Evolutionary conservation across 1,284 basidiomycete species (phyloP).

Genomic region (Hypsizygus ulmarius): DNA sequence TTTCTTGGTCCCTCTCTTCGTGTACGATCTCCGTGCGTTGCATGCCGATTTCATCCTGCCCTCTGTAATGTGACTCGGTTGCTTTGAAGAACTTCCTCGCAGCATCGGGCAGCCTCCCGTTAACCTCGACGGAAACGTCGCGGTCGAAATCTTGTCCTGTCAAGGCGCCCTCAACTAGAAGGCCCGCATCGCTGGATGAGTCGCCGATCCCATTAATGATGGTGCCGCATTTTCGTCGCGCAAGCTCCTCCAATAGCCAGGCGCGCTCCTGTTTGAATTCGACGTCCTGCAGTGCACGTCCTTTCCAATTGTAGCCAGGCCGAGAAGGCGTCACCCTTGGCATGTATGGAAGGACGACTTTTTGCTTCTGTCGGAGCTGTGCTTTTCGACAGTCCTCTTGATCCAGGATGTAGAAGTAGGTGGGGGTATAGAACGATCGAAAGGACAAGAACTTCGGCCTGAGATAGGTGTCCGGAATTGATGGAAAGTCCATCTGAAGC

Average conservation of each 20-base stretch:
- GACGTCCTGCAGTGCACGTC: constrained; percentile 32
- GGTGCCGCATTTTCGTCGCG: neutral
- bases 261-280: constrained; percentile 46
- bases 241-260: constrained; percentile 26
- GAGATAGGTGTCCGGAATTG: constrained; percentile 52
- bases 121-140: too few species aligned
- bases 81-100: too few species aligned
- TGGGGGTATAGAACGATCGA: constrained; percentile 56
- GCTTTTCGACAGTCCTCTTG: constrained; percentile 27
- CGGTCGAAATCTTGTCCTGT: too few species aligned
- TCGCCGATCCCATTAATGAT: constrained; percentile 21
- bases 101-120: too few species aligned
- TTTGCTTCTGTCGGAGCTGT: constrained; percentile 16
- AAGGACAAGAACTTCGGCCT: constrained; percentile 36
- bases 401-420: constrained; percentile 46
- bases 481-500: constrained; percentile 55
- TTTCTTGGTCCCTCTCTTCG: too few species aligned
- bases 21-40: too few species aligned
- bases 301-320: constrained; percentile 43
- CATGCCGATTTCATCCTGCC: too few species aligned
- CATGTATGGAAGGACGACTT: constrained; percentile 37
- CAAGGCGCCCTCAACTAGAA: neutral
- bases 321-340: constrained; percentile 34
- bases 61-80: too few species aligned
- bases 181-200: constrained; percentile 23